phyloP scores from a whole-genome alignment of 192 early-diverging fungal species.

The Backusella sp. region DNA sequence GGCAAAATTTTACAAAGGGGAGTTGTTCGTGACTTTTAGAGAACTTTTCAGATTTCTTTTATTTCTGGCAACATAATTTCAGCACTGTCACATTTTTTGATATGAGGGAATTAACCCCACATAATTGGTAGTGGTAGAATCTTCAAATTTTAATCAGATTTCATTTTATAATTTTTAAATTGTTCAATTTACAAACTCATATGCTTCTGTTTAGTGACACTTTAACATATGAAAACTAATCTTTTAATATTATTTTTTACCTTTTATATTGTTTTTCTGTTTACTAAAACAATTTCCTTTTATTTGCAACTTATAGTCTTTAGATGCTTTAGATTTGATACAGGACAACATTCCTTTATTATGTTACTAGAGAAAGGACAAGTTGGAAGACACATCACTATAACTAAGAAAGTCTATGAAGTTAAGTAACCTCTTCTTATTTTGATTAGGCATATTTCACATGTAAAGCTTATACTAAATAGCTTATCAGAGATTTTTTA shows the following conservation, averaged over 20 bases:
- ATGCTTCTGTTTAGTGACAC: too few relatives aligned
- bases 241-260: neutral
- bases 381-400: neutral
- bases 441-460: neutral
- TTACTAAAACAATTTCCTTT: neutral
- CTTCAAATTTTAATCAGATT: neutral
- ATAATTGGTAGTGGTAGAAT: neutral
- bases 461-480: neutral
- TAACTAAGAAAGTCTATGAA: too few relatives aligned
- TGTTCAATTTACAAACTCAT: neutral
- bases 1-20: too few relatives aligned
- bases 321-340: neutral
- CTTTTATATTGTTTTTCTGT: neutral
- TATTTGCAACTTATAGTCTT: neutral
- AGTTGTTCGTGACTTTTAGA: too few relatives aligned
- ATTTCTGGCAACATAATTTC: too few relatives aligned
- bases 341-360: neutral
- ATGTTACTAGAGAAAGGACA: neutral
- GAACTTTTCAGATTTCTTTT: too few relatives aligned
- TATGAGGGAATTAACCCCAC: too few relatives aligned
- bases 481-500: neutral
- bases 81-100: too few relatives aligned
- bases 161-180: neutral
- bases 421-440: too few relatives aligned
- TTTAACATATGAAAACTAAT: neutral